Base-by-base conservation (phyloP, 2,329 filamentous ascomycete species). In the Zasmidium cellare region DNA sequence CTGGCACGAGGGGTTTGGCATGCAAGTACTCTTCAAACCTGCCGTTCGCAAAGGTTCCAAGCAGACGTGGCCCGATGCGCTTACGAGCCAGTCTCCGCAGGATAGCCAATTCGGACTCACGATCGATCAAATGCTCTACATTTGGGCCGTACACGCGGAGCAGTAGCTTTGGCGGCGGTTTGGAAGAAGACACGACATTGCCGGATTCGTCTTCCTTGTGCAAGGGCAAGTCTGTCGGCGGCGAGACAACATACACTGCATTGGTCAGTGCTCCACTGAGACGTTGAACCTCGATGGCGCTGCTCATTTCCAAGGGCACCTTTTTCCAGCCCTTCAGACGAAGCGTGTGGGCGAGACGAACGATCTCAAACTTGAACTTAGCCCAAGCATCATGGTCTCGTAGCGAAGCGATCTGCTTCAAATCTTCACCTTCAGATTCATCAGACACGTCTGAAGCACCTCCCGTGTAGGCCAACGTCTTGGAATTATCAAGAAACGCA, bases 1-100 rank as follows among this genome's bases (percentile, higher is more conserved):
- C 80, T 0, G 88, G 82, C 0, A 87, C 93, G 45, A 99, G 82
- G 0, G 94, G 87, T 38, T 85, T 85, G 0, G 94, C 92, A 70
- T 96, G 86, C 72, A 97, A 90, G 71, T 87, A 97, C 73, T 99
- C 89, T 75, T 99, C 94, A 65, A 99, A 99, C 3, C 94, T 89
- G 9, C 94, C 94, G 70, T 99, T 99, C 54, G 83, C 85, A 73
- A 99, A 99, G 0, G 91, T 97, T 1, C 94, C 94, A 0, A 99
- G 80, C 25, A 99, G 80, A 16, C 91, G 86, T 3, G 94, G 94
- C 2, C 94, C 94, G 63, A 99, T 99, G 67, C 89, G 92, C 80
- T 97, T 96, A 55, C 90, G 87, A 2, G 90, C 91, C 28, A 99
- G 83, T 45, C 94, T 88, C 58, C 88, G 85, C 18, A 99, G 82